phyloP scores from a whole-genome alignment of 2,329 filamentous ascomycete species.

The Penicillium olsonii region DNA sequence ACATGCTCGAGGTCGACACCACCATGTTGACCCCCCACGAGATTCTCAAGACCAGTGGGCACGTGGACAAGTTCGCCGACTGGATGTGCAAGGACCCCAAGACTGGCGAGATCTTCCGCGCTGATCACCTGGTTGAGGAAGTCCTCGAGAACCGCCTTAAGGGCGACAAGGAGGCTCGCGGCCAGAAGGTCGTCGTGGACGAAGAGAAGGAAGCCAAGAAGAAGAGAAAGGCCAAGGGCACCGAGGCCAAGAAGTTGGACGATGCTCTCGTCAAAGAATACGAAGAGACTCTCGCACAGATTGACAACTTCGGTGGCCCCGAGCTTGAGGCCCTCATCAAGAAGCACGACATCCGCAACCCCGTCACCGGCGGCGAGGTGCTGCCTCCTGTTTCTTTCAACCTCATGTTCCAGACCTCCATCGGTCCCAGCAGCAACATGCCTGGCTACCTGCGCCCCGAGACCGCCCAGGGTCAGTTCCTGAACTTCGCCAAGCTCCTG shows the following conservation, averaged over 20 bases:
- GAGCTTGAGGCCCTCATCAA: slow-evolving; percentile 85
- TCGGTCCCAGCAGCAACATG: slow-evolving; percentile 86
- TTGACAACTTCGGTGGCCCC: slow-evolving; percentile 90
- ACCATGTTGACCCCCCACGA: slow-evolving; percentile 91
- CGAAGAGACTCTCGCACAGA: slow-evolving; percentile 85
- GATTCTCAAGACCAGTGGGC: slow-evolving; percentile 91
- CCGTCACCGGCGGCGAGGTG: slow-evolving; percentile 73
- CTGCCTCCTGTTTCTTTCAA: slow-evolving; percentile 88
- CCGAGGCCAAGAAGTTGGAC: slow-evolving; percentile 79
- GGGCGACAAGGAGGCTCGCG: slow-evolving; percentile 89
- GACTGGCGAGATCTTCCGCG: slow-evolving; percentile 93
- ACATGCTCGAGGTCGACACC: slow-evolving; percentile 95
- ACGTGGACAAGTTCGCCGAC: slow-evolving; percentile 97
- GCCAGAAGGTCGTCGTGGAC: slow-evolving; percentile 66
- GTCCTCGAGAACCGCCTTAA: slow-evolving; percentile 84
- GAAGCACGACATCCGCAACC: slow-evolving; percentile 90
- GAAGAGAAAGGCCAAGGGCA: slow-evolving; percentile 79
- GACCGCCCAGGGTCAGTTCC: slow-evolving; percentile 96
- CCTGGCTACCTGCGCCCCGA: slow-evolving; percentile 87
- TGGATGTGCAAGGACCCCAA: slow-evolving; percentile 99
- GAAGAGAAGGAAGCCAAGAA: slow-evolving; percentile 83
- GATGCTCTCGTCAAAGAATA: slow-evolving; percentile 87
- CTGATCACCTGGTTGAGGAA: slow-evolving; percentile 95
- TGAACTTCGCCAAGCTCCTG: slow-evolving; percentile 94
- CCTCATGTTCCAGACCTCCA: slow-evolving; percentile 96